These are phyloP conservation scores for Rhodosporidiobolus sp. DNA, from an alignment of 768 basidiomycete species.

Conservation along the genomic window DNA sequence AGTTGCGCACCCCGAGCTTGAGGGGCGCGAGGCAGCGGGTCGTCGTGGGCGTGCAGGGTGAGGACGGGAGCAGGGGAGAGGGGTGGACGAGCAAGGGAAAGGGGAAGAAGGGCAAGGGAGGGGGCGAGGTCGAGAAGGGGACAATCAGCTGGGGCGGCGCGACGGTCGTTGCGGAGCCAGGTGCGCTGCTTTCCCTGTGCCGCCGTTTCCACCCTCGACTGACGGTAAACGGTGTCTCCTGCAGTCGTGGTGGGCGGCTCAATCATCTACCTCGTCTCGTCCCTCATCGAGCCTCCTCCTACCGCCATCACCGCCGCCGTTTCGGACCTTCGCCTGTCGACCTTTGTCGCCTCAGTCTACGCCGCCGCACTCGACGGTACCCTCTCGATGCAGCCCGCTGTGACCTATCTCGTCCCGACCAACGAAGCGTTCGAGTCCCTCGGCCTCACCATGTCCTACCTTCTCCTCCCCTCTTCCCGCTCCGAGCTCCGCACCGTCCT, in stretches of 20 bases:
- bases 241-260: conserved; percentile 71
- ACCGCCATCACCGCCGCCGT: conserved; percentile 77
- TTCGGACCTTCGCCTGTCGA: conserved; percentile 69
- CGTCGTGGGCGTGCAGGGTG: conserved; percentile 46
- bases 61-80: conserved; percentile 48
- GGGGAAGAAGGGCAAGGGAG: conserved; percentile 26
- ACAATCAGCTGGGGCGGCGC: conserved; percentile 80
- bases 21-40: conserved; percentile 53
- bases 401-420: conserved; percentile 79
- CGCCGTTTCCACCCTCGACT: not conserved
- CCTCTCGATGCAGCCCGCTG: conserved; percentile 61
- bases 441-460: conserved; percentile 82
- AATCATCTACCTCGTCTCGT: conserved; percentile 83
- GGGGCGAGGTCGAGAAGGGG: conserved; percentile 45
- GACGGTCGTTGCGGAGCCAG: conserved; percentile 68
- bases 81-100: conserved; percentile 44
- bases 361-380: conserved; percentile 75
- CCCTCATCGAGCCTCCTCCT: conserved; percentile 74
- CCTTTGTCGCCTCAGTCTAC: conserved; percentile 84
- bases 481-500: conserved; percentile 77
- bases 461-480: conserved; percentile 69
- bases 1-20: conserved; percentile 41
- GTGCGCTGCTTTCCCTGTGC: conserved; percentile 54
- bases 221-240: not conserved
- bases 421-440: conserved; percentile 85